Evolutionary conservation across 495 filamentous ascomycete species (phyloP).

Genomic region (Hypoxylon lenormandii): DNA sequence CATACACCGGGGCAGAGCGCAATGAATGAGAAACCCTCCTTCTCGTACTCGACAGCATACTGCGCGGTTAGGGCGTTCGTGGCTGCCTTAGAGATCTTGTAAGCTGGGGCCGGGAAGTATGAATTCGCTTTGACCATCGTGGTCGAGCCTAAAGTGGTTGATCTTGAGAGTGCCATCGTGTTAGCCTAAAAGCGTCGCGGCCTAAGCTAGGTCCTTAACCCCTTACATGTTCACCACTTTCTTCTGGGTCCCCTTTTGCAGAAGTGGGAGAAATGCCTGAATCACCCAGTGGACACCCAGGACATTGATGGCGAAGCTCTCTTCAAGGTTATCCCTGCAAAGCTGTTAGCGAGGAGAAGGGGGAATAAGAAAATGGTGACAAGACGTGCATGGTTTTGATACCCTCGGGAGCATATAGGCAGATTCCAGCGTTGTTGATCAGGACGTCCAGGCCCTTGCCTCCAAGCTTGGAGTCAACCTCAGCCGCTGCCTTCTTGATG

Average conservation of each 20-base stretch:
- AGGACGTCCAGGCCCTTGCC: conserved; percentile 56
- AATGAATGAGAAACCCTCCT: conserved; percentile 61
- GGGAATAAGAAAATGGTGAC: too few relatives aligned
- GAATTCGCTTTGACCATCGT: conserved; percentile 39
- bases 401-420: conserved; percentile 39
- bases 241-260: conserved; percentile 60
- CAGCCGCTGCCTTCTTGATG: conserved; percentile 46
- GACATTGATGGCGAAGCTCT: conserved; percentile 62
- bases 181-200: too few relatives aligned
- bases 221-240: conserved; percentile 62
- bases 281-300: conserved; percentile 59
- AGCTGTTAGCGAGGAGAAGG: too few relatives aligned
- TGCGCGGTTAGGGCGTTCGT: conserved; percentile 65
- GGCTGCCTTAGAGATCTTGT: conserved; percentile 66
- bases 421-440: conserved; percentile 58
- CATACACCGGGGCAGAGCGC: conserved; percentile 63
- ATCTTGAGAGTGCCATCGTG: conserved; percentile 41
- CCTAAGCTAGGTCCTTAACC: too few relatives aligned
- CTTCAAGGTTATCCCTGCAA: conserved; percentile 53
- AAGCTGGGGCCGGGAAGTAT: conserved; percentile 53
- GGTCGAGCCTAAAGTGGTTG: conserved; percentile 62
- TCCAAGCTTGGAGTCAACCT: conserved; percentile 47
- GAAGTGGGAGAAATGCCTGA: conserved; percentile 59
- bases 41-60: conserved; percentile 57
- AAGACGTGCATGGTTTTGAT: conserved; percentile 55